Evolutionary conservation across 2,329 filamentous ascomycete genomes (phyloP), one percentile per base, ranked within the genome.

Genomic region (Lecanicillium sp.): DNA sequence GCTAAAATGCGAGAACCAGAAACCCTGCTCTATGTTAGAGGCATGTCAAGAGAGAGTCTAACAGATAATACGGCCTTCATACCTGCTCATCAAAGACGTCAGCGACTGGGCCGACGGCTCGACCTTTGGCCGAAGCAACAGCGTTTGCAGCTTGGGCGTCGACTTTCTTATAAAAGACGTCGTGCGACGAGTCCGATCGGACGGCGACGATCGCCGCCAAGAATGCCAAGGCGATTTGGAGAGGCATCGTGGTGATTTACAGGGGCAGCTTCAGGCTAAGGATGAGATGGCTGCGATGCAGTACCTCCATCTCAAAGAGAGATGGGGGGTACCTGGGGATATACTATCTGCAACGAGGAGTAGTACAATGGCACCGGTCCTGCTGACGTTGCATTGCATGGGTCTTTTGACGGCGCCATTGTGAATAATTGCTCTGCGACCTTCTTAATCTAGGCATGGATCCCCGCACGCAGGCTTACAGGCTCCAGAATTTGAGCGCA

Each of bases 1-100:
- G 17, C 40, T 44, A 28, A 47, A 49, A 31, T 49, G 40, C 14
- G 45, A 42, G 32, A 47, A 50, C 48, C 45, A 50, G 35, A 47
- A 49, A 20, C 45, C 46, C 48, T 49, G 19, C 17, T 18, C 14
- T 8, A 17, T 11, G 22, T 10, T 17, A 41, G 9, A 27, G 7
- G 11, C 10, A n/a, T 20, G 13, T 2, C 13, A 1, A 6, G 31
- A 31, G 2, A 9, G 2, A 3, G 11, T 12, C 9, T 22, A 20
- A 18, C 19, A 0, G n/a, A 19, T 33, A 5, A 10, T 20, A 14
- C 15, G n/a, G 8, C n/a, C 9, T 19, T n/a, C n/a, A 17, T 41
- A 41, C 44, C 35, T 46, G 45, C 22, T 47, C 44, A 27, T 37
- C 38, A 13, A 37, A 33, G 5, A 47, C 39, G 17, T 33, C 5